Conservation (phyloP, 2,329 filamentous ascomycete genomes). For the Pezicula neosporulosa region DNA sequence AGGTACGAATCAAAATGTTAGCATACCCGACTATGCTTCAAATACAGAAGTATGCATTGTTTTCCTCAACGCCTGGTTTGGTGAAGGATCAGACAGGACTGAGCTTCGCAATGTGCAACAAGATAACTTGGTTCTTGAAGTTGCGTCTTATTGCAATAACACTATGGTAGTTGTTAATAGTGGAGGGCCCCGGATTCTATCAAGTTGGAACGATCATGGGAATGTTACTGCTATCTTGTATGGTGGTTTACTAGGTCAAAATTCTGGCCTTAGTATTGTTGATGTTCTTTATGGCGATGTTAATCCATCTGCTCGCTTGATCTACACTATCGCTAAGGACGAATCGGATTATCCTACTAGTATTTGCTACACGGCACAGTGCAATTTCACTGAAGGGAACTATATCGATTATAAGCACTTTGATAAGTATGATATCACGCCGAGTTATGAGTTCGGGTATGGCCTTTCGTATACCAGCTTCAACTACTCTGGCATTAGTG, state of each 20-base stretch:
- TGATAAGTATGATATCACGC: constrained; percentile 55
- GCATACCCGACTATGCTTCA: constrained; percentile 36
- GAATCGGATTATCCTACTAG: constrained; percentile 35
- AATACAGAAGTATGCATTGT: constrained; percentile 68
- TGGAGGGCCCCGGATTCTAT: constrained; percentile 73
- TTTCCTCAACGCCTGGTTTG: constrained; percentile 80
- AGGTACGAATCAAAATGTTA: constrained; percentile 39
- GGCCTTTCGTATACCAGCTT: constrained; percentile 78
- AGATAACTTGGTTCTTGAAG: constrained; percentile 73
- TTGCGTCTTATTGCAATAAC: constrained; percentile 74
- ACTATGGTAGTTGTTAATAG: constrained; percentile 88
- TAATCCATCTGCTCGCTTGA: constrained; percentile 42
- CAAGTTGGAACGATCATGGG: constrained; percentile 66
- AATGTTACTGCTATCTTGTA: constrained; percentile 81
- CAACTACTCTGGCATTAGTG: constrained; percentile 59
- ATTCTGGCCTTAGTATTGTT: constrained; percentile 69
- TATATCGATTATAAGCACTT: constrained; percentile 79
- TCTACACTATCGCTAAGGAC: constrained; percentile 66
- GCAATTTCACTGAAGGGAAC: constrained; percentile 71
- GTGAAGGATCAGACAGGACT: constrained; percentile 69
- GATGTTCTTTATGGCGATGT: constrained; percentile 56
- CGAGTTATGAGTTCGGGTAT: constrained; percentile 75
- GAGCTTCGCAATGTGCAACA: constrained; percentile 61
- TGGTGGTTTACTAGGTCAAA: constrained; percentile 77
- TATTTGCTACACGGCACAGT: constrained; percentile 49